Conservation (phyloP, 768 basidiomycete species). For the Rhizopogon vulgaris region DNA sequence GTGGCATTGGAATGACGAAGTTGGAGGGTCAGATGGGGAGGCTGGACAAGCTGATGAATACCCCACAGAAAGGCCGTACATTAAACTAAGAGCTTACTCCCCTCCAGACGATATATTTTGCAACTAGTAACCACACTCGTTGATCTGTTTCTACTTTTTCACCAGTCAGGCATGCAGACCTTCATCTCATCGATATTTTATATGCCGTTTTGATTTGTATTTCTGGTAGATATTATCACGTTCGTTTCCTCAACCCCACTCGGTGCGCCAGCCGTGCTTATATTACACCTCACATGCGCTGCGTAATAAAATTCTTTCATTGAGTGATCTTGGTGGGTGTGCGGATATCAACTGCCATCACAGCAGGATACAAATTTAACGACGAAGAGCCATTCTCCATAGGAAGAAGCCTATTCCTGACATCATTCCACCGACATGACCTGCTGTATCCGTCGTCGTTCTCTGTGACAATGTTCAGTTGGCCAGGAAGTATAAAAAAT, state of each 20-base stretch:
- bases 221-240: slow-evolving; percentile 2
- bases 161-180: neutral
- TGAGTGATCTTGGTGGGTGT: too few relatives aligned
- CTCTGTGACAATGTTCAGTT: slow-evolving; percentile 29
- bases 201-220: neutral
- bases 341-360: too few relatives aligned
- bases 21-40: slow-evolving; percentile 77
- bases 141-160: neutral
- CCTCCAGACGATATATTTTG: neutral
- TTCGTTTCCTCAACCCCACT: slow-evolving; percentile 2
- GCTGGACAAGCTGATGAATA: slow-evolving; percentile 73
- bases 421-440: slow-evolving; percentile 64
- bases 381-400: slow-evolving; percentile 24
- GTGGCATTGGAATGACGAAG: slow-evolving; percentile 53
- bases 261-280: neutral
- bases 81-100: slow-evolving; percentile 2
- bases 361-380: slow-evolving; percentile 3
- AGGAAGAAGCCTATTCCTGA: slow-evolving; percentile 52
- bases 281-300: neutral
- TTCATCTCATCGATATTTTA: slow-evolving; percentile 1
- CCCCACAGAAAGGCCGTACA: slow-evolving; percentile 42
- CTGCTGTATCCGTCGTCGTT: slow-evolving; percentile 50
- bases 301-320: neutral
- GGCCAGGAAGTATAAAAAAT: neutral
- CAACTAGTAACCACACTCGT: neutral